Conservation (phyloP, 805 yeast species). For the Kodamaea neixiangensis region DNA sequence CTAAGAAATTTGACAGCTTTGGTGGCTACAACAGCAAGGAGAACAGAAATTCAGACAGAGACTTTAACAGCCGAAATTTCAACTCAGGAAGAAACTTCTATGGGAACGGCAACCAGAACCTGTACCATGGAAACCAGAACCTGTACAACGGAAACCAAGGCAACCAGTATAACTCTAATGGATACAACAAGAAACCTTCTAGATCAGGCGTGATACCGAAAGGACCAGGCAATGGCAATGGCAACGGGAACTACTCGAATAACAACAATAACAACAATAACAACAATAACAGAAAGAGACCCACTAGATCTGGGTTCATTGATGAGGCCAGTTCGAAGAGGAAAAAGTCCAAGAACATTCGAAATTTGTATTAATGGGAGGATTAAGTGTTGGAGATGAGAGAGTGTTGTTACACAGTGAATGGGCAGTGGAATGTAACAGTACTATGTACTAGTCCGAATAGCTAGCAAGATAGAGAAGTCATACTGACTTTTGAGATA, state of each 20-base stretch:
- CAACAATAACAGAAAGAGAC: slow-evolving; percentile 11
- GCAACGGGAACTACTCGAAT: slow-evolving; percentile 6
- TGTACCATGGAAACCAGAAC: not conserved
- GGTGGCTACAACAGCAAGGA: slow-evolving; percentile 7
- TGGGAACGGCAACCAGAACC: not conserved
- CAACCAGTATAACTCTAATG: slow-evolving; percentile 1
- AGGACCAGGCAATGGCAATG: slow-evolving; percentile 6
- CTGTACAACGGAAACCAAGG: not conserved
- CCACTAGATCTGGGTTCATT: slow-evolving; percentile 27
- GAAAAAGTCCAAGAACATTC: slow-evolving; percentile 12
- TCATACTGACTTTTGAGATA: too few species aligned
- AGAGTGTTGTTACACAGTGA: too few species aligned
- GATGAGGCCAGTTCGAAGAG: slow-evolving; percentile 15
- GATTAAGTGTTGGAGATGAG: not conserved
- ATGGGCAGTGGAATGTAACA: too few species aligned
- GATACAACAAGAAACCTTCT: slow-evolving; percentile 14
- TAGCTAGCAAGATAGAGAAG: too few species aligned
- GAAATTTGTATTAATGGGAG: slow-evolving; percentile 12
- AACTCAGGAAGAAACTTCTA: not conserved
- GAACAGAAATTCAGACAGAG: slow-evolving; percentile 7
- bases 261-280: slow-evolving; percentile 11
- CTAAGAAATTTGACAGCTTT: slow-evolving; percentile 9
- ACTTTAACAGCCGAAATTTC: slow-evolving; percentile 3
- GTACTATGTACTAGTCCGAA: too few species aligned
- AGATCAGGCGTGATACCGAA: slow-evolving; percentile 19